These are phyloP conservation scores for Ensete glaucum DNA, from an alignment of 176 grass and related monocot species.

Conservation along the genomic window DNA sequence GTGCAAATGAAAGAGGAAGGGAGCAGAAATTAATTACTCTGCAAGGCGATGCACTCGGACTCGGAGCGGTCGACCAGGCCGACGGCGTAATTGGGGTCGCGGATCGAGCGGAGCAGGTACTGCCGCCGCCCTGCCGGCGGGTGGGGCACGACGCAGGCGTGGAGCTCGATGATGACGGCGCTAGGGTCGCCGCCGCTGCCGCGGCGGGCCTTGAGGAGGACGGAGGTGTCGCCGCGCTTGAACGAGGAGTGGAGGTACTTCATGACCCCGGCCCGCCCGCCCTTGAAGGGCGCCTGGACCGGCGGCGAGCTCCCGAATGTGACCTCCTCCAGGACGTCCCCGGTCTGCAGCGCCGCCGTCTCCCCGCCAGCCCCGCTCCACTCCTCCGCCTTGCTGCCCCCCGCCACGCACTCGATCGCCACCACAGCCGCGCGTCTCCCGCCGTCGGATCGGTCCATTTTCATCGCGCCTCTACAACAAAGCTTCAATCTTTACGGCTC, in stretches of 20 bases:
- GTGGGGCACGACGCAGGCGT: constrained; percentile 32
- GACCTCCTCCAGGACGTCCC: constrained; percentile 16
- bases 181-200: neutral
- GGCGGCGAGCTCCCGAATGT: neutral
- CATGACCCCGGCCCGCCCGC: constrained; percentile 26
- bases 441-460: constrained; percentile 5
- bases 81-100: constrained; percentile 92
- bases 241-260: constrained; percentile 53
- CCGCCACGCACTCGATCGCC: constrained; percentile 10
- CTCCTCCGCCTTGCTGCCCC: constrained; percentile 16
- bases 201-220: constrained; percentile 6
- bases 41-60: constrained; percentile 84
- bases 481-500: neutral
- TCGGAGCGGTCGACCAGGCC: constrained; percentile 69
- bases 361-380: constrained; percentile 9
- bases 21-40: constrained; percentile 33
- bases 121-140: constrained; percentile 21
- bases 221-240: constrained; percentile 37
- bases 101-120: constrained; percentile 68
- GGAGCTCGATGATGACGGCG: constrained; percentile 26
- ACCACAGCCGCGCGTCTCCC: neutral
- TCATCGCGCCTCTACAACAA: neutral
- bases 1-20: neutral
- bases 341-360: constrained; percentile 9
- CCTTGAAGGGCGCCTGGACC: constrained; percentile 9